A percentile compares a stretch with the other conserved stretches of the same genome.
phyloP scores from a whole-genome alignment of 1,284 basidiomycete genomes.

The Puccinia polysora region DNA sequence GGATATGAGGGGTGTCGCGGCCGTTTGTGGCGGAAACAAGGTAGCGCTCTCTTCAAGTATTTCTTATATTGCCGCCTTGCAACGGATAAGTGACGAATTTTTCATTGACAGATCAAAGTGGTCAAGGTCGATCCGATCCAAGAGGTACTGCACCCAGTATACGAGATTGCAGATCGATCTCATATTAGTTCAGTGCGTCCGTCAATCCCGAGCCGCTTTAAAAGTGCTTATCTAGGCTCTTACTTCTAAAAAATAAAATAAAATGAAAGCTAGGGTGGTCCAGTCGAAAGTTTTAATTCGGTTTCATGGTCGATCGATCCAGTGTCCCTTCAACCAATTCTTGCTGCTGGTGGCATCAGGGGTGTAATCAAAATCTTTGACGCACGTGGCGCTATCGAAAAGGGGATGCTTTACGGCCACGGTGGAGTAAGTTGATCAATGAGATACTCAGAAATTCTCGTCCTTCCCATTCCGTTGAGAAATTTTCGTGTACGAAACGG shows the following conservation, averaged over 20 bases:
- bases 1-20: conserved; percentile 13
- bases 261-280: background rate
- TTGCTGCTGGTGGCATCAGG: conserved; percentile 13
- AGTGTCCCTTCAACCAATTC: conserved; percentile 16
- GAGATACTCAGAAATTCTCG: too few species aligned
- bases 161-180: conserved; percentile 13
- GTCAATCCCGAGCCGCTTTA: background rate
- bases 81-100: background rate
- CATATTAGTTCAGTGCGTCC: conserved; percentile 3
- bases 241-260: background rate
- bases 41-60: too few species aligned
- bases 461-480: too few species aligned
- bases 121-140: conserved; percentile 5
- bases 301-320: conserved; percentile 25
- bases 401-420: conserved; percentile 16
- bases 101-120: background rate
- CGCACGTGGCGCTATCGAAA: conserved; percentile 2
- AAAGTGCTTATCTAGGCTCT: background rate
- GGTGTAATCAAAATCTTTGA: conserved; percentile 15
- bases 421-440: conserved; percentile 17
- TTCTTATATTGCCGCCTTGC: background rate
- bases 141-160: background rate
- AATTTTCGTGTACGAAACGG: background rate
- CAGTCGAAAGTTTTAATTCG: conserved; percentile 7
- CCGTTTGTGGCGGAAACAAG: conserved; percentile 17